Percentiles rank a stretch among this genome's conserved stretches.
These are phyloP conservation scores for Acanthamoeba castellanii DNA, from an alignment of 208 protist species.

Conservation along the genomic window DNA sequence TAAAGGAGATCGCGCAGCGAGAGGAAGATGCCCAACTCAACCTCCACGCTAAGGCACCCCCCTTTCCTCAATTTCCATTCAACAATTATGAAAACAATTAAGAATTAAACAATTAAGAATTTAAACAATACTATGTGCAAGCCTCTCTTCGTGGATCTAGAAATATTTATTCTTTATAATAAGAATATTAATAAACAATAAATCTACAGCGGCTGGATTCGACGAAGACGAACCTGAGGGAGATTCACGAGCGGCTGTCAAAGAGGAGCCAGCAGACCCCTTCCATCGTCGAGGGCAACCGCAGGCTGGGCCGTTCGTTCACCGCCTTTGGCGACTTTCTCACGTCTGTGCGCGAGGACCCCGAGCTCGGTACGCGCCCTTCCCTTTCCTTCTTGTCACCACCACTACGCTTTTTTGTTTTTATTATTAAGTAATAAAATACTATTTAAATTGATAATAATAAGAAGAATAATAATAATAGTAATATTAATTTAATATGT, in stretches of 20 bases:
- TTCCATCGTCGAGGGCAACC: neutral
- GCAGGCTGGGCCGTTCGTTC: constrained; percentile 38
- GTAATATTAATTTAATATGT: neutral
- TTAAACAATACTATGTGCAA: too few relatives aligned
- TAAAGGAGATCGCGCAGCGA: neutral
- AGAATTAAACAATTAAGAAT: too few relatives aligned
- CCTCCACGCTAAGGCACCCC: constrained; percentile 3
- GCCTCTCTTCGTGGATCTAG: too few relatives aligned
- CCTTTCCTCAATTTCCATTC: neutral
- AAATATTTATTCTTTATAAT: neutral
- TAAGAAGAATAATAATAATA: too few relatives aligned
- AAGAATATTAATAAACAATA: neutral
- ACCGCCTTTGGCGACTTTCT: constrained; percentile 48
- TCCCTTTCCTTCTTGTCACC: neutral
- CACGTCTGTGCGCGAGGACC: neutral
- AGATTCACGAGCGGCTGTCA: neutral
- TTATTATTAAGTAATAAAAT: neutral
- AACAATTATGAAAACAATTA: neutral
- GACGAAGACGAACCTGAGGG: constrained; percentile 14
- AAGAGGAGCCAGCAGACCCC: constrained; percentile 16
- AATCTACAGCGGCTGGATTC: neutral
- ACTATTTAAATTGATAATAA: neutral
- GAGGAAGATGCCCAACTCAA: constrained; percentile 19
- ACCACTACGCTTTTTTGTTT: neutral
- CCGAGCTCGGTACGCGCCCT: neutral